Evolutionary conservation across 139 green algal species (phyloP), one percentile per base, ranked within the genome.

Genomic region (Pseudopediastrum boryanum): DNA sequence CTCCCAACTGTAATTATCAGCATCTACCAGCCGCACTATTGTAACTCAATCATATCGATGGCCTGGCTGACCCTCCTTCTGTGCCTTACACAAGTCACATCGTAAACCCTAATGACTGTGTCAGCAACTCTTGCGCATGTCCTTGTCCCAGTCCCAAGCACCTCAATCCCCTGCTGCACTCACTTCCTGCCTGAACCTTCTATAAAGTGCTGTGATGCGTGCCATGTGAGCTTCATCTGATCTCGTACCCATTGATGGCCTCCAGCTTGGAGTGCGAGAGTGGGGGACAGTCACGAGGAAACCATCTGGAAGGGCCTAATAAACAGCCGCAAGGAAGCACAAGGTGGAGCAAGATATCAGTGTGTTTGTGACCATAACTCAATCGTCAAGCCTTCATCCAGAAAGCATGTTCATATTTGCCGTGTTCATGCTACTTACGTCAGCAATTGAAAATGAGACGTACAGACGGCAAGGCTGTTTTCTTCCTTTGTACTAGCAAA

Each of bases 251-350:
- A 63, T 62, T 12, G 51, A 25, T 1, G 62, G 59, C 19, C 74
- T 27, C 74, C 74, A 81, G 35, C 59, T 81, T 44, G 8, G 39
- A 21, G 21, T 63, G 62, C 74, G 74, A 33, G 50, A 43, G 62
- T 81, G 74, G 0, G 74, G 74, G 0, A 63, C 62, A 46, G 74
- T 81, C 21, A 65, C 44, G 33, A 81, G 46, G 33, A 81, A 81
- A 12, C 44, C 74, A 62, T 65, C 33, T 23, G 74, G 12, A 33
- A 81, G 35, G 4, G 66, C 74, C 74, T 81, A n/a, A n/a, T n/a
- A n/a, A n/a, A n/a, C n/a, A n/a, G n/a, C n/a, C n/a, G n/a, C n/a
- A n/a, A n/a, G n/a, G n/a, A n/a, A n/a, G 46, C 23, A 63, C 9
- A 64, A 10, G 23, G 27, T 41, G 42, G 29, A 38, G 50, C 23